Evolutionary conservation across 257 asterid species (phyloP), one percentile per base, ranked within the genome.

Genomic region (Henckelia pumila): DNA sequence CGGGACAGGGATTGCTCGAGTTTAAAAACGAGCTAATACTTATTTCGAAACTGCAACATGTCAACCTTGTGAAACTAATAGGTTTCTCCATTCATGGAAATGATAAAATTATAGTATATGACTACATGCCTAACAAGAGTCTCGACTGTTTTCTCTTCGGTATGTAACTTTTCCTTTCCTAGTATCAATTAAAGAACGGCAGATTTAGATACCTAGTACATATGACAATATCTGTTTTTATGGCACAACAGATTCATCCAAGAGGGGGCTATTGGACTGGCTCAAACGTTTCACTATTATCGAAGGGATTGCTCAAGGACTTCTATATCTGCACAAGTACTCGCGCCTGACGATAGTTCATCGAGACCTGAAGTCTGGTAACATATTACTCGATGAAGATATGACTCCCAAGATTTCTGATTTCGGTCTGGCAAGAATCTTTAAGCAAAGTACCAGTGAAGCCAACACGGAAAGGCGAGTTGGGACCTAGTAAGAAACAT

Each of bases 331-430:
- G 33, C 91, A 87, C 67, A 87, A 76, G 76, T 79, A 84, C 81
- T 80, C 95, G 8, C 76, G 91, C 16, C 66, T 88, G 10, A 77
- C 56, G 49, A 80, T 88, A n/a, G 83, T 88, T 11, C 93, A 82
- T 37, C 72, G 93, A 59, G 91, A 88, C 74, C 14, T 85, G 66
- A 88, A 85, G 53, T 82, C 88, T 2, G 72, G 84, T 69, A 86
- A 89, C 69, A 80, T 89, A 26, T 67, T 89, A 64, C 72, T 86
- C 5, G 89, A 86, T 28, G 72, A 84, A 16, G 80, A 83, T 63
- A 79, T 88, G 94, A 80, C 52, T 25, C 91, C 91, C 6, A 84
- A 84, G 79, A 86, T 88, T 66, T 80, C 91, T 4, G 88, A 88
- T 75, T 86, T 88, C 59, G 89, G 94, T 5, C 84, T 84, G 67